Evolutionary conservation across 208 protist genomes (phyloP), one percentile per base, ranked within the genome.

Genomic region (Acanthamoeba castellanii): DNA sequence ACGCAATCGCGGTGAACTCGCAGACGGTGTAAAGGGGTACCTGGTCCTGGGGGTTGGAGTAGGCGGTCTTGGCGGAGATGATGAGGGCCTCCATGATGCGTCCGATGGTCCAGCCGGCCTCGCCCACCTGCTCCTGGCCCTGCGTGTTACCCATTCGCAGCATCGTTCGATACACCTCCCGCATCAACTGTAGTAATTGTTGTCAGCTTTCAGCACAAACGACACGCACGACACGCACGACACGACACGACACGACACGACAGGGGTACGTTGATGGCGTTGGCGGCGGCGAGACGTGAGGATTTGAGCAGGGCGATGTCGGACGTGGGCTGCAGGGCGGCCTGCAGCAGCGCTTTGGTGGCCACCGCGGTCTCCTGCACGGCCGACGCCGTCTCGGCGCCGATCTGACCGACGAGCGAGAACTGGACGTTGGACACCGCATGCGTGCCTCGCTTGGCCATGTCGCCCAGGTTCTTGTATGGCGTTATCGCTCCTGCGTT

Each of bases 21-120:
- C 37, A 3, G 37, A 1, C n/a, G n/a, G n/a, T n/a, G n/a, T n/a
- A n/a, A n/a, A n/a, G 45, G 25, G 13, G 81, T 59, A 52, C 47
- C 84, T 68, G 84, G 55, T 68, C 47, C 32, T 90, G 47, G 25
- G 42, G 74, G 45, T 84, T 84, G 74, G 74, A 27, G 84, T 70
- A 90, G 84, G 32, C 84, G 16, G 52, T 30, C 84, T 90, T 90
- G 52, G 84, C 84, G 27, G 84, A 70, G 84, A 90, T 90, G 84
- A 90, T 90, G 52, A 90, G n/a, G 50, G 55, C 84, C 30, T 90
- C 84, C 84, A 68, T 90, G n/a, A 68, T 68, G 32, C 84, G 84
- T 1, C 55, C 84, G 25, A 90, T 68, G 55, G 57, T 61, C 47
- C 57, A 68, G 42, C 84, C 47, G 13, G 22, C 55, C 84, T 90